Conservation (phyloP, 371 early-diverging fungal species). For the Mucor lusitanicus region DNA sequence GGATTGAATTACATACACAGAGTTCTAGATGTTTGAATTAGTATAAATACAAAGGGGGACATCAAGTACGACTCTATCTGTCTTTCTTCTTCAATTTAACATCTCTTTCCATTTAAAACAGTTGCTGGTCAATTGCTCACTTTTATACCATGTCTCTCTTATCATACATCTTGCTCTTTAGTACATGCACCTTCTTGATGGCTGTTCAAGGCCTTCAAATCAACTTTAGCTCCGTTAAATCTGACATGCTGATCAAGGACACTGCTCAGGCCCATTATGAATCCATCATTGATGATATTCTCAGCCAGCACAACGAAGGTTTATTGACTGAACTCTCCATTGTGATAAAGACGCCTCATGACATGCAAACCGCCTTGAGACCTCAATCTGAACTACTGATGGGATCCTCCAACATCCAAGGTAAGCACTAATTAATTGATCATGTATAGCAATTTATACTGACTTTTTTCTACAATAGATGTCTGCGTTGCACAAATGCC, state of each 20-base stretch:
- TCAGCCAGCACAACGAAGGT: conserved; percentile 24
- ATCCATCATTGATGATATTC: conserved; percentile 18
- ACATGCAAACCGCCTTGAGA: conserved; percentile 1
- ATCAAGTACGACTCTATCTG: neutral
- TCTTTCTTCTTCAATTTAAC: neutral
- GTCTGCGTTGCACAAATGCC: conserved; percentile 32
- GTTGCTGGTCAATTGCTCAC: conserved; percentile 24
- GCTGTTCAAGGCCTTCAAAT: conserved; percentile 8
- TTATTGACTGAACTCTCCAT: conserved; percentile 16
- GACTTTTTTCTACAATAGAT: conserved; percentile 10
- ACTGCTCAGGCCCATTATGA: conserved; percentile 23
- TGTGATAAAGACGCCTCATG: conserved; percentile 15
- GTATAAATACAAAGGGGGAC: neutral
- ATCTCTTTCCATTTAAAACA: conserved; percentile 1
- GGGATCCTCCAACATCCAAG: conserved; percentile 8
- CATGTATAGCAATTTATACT: neutral
- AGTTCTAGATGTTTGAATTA: neutral
- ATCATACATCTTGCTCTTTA: neutral
- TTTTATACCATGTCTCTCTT: neutral
- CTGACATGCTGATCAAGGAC: conserved; percentile 8
- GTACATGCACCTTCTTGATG: conserved; percentile 6
- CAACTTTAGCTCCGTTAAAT: neutral
- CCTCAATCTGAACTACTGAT: conserved; percentile 16
- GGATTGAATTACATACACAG: neutral
- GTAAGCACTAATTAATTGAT: conserved; percentile 1